phyloP scores from a whole-genome alignment of 306 rosid genomes.

The Casuarina equisetifolia region DNA sequence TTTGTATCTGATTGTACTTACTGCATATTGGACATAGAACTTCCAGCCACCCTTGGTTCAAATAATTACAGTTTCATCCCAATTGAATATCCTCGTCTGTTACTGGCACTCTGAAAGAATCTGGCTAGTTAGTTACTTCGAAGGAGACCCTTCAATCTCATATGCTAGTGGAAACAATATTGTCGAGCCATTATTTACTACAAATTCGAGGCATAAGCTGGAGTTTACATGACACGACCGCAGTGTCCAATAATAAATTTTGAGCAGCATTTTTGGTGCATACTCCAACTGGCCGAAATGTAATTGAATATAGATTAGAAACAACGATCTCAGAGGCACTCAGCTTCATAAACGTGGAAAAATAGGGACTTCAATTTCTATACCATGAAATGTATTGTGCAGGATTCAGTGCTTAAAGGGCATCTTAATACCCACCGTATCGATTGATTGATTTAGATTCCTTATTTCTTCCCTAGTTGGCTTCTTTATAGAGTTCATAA shows the following conservation, averaged over 20 bases:
- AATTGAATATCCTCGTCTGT: background rate
- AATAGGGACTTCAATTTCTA: background rate
- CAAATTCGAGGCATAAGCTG: background rate
- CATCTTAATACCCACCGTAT: background rate
- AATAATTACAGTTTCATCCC: background rate
- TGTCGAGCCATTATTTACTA: background rate
- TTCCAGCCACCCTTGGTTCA: background rate
- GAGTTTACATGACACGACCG: background rate
- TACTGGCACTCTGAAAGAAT: background rate
- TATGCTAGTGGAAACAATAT: background rate
- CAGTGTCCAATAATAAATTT: background rate
- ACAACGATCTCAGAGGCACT: background rate
- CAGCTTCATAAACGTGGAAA: background rate
- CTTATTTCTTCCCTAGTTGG: background rate
- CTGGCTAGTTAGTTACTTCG: background rate
- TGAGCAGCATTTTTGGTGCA: background rate
- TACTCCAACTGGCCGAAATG: background rate
- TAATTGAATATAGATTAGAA: background rate
- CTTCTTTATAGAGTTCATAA: background rate
- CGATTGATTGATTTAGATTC: background rate
- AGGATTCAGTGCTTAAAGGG: background rate
- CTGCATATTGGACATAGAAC: background rate
- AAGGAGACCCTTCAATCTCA: slow-evolving; percentile 2
- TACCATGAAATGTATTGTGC: background rate
- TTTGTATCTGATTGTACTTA: background rate